Evolutionary conservation across 2,329 filamentous ascomycete species (phyloP).

Genomic region (Penicillium thymicola): DNA sequence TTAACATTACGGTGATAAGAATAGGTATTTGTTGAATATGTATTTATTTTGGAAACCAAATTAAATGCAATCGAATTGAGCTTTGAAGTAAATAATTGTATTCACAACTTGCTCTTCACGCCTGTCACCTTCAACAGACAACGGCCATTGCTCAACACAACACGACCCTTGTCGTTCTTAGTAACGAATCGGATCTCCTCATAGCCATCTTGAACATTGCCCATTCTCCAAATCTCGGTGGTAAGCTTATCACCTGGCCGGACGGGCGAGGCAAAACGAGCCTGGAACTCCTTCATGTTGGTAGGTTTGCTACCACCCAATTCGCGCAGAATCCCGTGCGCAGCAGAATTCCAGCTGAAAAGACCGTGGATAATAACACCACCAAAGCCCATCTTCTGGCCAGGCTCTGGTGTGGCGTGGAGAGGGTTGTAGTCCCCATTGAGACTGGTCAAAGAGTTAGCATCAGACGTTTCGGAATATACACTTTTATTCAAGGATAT

Average conservation of each 20-base stretch:
- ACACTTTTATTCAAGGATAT: not conserved
- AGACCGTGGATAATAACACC: constrained; percentile 86
- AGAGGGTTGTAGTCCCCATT: constrained; percentile 96
- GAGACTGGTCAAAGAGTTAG: constrained; percentile 50
- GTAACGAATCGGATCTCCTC: constrained; percentile 83
- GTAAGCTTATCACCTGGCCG: constrained; percentile 78
- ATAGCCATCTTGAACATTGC: constrained; percentile 59
- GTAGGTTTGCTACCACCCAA: constrained; percentile 73
- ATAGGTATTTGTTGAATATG: not conserved
- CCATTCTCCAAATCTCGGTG: constrained; percentile 76
- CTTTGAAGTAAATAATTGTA: not conserved
- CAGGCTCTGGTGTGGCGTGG: constrained; percentile 81
- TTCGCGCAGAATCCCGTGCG: constrained; percentile 68
- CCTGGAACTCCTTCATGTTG: constrained; percentile 85
- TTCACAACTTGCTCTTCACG: constrained; percentile 62
- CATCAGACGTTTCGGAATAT: not conserved
- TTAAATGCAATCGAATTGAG: not conserved
- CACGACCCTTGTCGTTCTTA: constrained; percentile 74
- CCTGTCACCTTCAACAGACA: constrained; percentile 68
- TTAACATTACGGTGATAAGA: too few relatives aligned
- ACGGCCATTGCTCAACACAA: constrained; percentile 81
- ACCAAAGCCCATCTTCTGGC: constrained; percentile 85
- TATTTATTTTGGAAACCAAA: not conserved
- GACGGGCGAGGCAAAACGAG: constrained; percentile 80
- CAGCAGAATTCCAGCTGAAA: constrained; percentile 79